Evolutionary conservation across 257 asterid genomes (phyloP).

Genomic region (Jacaranda mimosifolia): DNA sequence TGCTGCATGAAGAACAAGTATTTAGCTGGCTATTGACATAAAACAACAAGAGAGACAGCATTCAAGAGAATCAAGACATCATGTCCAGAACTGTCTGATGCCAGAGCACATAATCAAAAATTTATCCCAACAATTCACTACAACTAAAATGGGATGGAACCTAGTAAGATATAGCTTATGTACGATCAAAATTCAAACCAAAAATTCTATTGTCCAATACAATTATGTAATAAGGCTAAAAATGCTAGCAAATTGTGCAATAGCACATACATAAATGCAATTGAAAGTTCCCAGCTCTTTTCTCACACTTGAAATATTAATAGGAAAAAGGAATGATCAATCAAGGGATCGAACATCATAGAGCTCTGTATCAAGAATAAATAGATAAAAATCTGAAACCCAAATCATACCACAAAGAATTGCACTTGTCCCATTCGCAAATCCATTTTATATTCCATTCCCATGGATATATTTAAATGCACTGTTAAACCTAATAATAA

Average conservation of each 20-base stretch:
- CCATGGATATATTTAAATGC: not conserved
- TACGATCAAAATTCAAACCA: not conserved
- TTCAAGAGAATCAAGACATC: constrained; percentile 6
- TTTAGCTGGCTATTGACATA: constrained; percentile 26
- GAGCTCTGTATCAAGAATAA: not conserved
- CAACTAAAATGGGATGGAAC: not conserved
- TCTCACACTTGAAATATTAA: not conserved
- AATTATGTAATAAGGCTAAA: not conserved
- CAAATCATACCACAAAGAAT: not conserved
- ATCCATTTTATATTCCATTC: not conserved
- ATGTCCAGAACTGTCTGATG: not conserved
- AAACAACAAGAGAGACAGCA: not conserved
- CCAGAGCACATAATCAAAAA: not conserved
- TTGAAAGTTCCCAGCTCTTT: not conserved
- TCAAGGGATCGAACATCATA: not conserved
- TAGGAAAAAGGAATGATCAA: not conserved
- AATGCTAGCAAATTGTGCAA: not conserved
- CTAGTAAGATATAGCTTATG: not conserved
- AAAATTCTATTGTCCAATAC: not conserved
- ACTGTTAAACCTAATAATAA: not conserved
- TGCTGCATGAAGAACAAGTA: constrained; percentile 40
- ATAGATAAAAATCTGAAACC: not conserved
- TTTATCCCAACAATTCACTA: not conserved
- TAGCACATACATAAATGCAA: constrained; percentile 3
- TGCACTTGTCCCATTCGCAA: not conserved